A percentile compares a stretch with the other conserved stretches of the same genome.
Conservation (phyloP, 352 stramenopile genomes). For the Phytophthora megakarya region DNA sequence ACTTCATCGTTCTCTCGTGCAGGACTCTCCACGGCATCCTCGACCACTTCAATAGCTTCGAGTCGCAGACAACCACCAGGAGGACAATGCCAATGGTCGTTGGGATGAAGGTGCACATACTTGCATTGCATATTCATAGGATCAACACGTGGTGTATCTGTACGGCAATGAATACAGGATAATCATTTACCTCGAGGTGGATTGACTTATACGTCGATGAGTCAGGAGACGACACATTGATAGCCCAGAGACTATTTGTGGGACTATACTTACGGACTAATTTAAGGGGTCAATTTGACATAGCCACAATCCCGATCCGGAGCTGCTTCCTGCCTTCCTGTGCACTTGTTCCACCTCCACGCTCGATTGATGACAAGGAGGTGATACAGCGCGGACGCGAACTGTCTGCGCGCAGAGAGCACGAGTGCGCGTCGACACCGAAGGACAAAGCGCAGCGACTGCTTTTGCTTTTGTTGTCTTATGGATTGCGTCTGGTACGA, state of each 20-base stretch:
- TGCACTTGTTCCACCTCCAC: not conserved
- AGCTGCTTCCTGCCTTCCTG: not conserved
- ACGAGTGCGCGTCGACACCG: not conserved
- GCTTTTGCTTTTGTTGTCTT: too few species aligned
- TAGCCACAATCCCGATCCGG: too few species aligned
- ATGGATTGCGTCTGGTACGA: too few species aligned
- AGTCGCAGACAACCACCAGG: conserved; percentile 59
- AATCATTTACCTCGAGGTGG: too few species aligned
- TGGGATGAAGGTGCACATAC: conserved; percentile 16
- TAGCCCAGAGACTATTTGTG: too few species aligned
- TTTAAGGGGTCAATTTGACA: not conserved
- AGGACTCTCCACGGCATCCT: conserved; percentile 27
- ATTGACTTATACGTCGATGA: too few species aligned
- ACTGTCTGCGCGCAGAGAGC: conserved; percentile 14
- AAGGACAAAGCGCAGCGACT: too few species aligned
- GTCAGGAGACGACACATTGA: too few species aligned
- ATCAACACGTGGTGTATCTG: too few species aligned
- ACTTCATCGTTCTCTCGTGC: conserved; percentile 22
- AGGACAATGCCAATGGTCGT: conserved; percentile 67
- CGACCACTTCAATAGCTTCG: conserved; percentile 16
- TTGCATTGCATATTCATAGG: too few species aligned
- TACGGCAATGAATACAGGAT: too few species aligned
- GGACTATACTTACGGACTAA: not conserved
- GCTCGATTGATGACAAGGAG: conserved; percentile 7
- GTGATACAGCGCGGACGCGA: not conserved